Evolutionary conservation across 345 rosid species (phyloP), one percentile per base, ranked within the genome.

Genomic region (Cardamine chenopodiifolia): DNA sequence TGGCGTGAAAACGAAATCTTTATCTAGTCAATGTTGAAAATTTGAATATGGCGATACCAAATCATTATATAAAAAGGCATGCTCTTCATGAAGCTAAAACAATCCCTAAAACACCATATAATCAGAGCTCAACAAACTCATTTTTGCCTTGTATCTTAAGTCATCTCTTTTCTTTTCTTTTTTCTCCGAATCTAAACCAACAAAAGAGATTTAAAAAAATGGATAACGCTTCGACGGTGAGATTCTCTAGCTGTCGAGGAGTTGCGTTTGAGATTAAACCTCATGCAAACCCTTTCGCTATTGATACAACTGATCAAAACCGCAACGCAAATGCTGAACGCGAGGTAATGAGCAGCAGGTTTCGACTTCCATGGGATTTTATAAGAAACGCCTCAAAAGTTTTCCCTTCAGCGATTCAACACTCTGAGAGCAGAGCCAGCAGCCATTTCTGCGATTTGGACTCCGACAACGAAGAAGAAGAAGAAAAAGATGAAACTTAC

Each of bases 391-490:
- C 81, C 5, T 83, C 87, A 5, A 79, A 45, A 61, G 76, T 85
- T 28, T 68, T 82, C 58, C 83, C 80, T 73, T 85, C 87, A 54
- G 23, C 84, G 11, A 22, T 86, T 4, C 65, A 66, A 61, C 80
- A 76, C 53, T 82, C 93, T 5, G 18, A 37, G 23, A 89, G 96
- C 71, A 79, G 77, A 66, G 9, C 85, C 4, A 90, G 93, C 55
- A 85, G 93, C 82, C 97, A 88, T 80, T 90, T 85, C 79, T 87
- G 94, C 44, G 94, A 92, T 23, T 81, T 87, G 10, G 91, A 91
- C 6, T 62, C 56, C 5, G 74, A 75, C 12, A n/a, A 52, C 32
- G 70, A 75, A 0, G 83, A 45, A 1, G 78, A 63, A 3, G 83
- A 77, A 4, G 75, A 40, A 4, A 77, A 70, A 14, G 83, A 80